Evolutionary conservation across 1,139 yeast species (phyloP), one percentile per base, ranked within the genome.

Genomic region (Candida gigantensis): DNA sequence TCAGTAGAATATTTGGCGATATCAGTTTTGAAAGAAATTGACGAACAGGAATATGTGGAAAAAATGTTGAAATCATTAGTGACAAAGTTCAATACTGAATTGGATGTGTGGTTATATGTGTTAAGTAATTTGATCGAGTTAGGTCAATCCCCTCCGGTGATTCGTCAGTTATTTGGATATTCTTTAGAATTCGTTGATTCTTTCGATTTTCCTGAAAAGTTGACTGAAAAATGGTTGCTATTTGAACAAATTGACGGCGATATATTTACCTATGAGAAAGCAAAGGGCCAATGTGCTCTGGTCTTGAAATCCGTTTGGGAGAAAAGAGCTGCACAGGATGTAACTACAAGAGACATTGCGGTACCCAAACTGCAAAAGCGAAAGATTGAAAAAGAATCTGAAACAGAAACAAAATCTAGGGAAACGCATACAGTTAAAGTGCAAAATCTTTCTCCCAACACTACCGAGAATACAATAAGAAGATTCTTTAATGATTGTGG

Each of bases 401-500:
- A 34, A 9, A 40, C 47, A 1, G 37, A 31, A 15, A 35, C 40
- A 19, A 61, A 89, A 42, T 79, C 80, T 41, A 64, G 92, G 39
- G 92, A 84, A 52, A 65, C 72, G 28, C 60, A 62, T 12, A 65
- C 82, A 0, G 67, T 83, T 0, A 65, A 75, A 30, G 74, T 81
- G 0, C 52, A 60, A 0, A 64, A 68, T 20, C 37, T 81, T 2
- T 64, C 77, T 0, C 10, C 31, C 0, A 43, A 47, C 3, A 47
- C 55, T 0, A 51, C 62, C 0, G 72, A 70, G 37, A 42, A 47
- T 1, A 59, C 64, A 5, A 34, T 85, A 1, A 40, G 46, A 2
- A 47, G 48, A 1, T 69, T 77, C 38, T 84, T 87, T 53, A 42
- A 57, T 15, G 85, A 78, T 25, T 85, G 92, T 58, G 95, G 94